phyloP scores from a whole-genome alignment of 331 rosid genomes.

The Spiraea crenata region DNA sequence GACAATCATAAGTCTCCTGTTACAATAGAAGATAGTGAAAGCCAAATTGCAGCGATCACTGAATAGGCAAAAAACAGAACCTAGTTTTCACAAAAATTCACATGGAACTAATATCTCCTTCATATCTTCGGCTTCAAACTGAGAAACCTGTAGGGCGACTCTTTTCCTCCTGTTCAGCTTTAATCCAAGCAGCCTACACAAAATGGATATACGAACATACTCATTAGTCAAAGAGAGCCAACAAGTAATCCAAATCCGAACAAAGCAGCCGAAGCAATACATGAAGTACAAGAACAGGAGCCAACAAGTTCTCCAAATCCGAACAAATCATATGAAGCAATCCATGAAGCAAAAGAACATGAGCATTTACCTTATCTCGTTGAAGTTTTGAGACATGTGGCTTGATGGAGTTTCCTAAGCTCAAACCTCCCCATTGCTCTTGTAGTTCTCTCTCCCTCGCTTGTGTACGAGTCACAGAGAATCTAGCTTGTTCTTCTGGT shows the following conservation, averaged over 20 bases:
- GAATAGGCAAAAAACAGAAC: not conserved
- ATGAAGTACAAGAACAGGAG: not conserved
- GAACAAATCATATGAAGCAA: too few species aligned
- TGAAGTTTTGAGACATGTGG: slow-evolving; percentile 73
- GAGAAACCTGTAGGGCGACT: slow-evolving; percentile 29
- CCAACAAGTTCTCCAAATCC: too few species aligned
- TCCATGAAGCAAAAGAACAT: too few species aligned
- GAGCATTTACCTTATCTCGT: slow-evolving; percentile 66
- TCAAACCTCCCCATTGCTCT: slow-evolving; percentile 85
- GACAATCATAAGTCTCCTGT: not conserved
- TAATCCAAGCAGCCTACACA: slow-evolving; percentile 79
- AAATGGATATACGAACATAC: slow-evolving; percentile 9
- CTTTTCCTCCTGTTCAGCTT: slow-evolving; percentile 84
- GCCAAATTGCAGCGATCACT: not conserved
- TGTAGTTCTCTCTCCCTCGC: slow-evolving; percentile 80
- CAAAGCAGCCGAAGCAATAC: not conserved
- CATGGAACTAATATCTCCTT: not conserved
- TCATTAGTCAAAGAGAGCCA: not conserved
- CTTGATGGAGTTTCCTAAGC: slow-evolving; percentile 79
- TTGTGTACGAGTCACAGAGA: slow-evolving; percentile 50
- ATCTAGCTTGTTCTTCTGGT: slow-evolving; percentile 42
- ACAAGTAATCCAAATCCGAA: not conserved
- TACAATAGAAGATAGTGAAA: not conserved
- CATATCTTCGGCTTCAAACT: not conserved
- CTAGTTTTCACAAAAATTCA: not conserved